Evolutionary conservation across 768 basidiomycete species (phyloP).

Genomic region (Pulveroboletus sp.): DNA sequence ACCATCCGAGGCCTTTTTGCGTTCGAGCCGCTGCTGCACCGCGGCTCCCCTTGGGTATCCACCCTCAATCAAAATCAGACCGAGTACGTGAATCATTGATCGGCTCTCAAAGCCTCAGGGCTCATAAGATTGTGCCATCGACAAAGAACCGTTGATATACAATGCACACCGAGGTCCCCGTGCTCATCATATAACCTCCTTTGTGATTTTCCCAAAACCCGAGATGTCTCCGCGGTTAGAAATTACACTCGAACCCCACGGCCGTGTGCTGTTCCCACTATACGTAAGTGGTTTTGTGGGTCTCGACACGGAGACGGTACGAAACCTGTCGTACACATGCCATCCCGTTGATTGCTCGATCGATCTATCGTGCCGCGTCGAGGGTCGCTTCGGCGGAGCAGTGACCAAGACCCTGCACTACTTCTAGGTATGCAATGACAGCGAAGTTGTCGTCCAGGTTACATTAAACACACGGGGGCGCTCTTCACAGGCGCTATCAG

Average conservation of each 20-base stretch:
- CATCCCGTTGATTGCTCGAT: background rate
- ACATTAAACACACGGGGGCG: too few species aligned
- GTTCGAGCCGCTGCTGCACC: conserved; percentile 1
- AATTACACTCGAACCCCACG: background rate
- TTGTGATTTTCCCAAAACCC: conserved; percentile 2
- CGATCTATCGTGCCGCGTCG: background rate
- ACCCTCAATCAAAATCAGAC: too few species aligned
- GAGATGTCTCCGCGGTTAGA: conserved; percentile 8
- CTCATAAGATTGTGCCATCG: background rate
- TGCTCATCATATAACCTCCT: background rate
- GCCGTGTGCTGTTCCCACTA: background rate
- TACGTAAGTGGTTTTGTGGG: background rate
- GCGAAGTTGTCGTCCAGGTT: too few species aligned
- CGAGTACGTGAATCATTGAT: conserved; percentile 1
- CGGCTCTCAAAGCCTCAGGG: conserved; percentile 6
- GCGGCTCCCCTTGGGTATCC: background rate
- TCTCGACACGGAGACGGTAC: background rate
- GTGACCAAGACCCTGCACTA: background rate
- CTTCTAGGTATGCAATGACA: background rate
- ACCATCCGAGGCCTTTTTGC: conserved; percentile 2
- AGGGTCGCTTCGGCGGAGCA: background rate
- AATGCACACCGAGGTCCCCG: background rate
- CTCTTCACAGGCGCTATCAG: too few species aligned
- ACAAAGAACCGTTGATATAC: background rate
- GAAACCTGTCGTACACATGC: background rate